Percentiles rank a stretch among this genome's conserved stretches.
Conservation (phyloP, 805 yeast species). For the Sungouiella thailandica region DNA sequence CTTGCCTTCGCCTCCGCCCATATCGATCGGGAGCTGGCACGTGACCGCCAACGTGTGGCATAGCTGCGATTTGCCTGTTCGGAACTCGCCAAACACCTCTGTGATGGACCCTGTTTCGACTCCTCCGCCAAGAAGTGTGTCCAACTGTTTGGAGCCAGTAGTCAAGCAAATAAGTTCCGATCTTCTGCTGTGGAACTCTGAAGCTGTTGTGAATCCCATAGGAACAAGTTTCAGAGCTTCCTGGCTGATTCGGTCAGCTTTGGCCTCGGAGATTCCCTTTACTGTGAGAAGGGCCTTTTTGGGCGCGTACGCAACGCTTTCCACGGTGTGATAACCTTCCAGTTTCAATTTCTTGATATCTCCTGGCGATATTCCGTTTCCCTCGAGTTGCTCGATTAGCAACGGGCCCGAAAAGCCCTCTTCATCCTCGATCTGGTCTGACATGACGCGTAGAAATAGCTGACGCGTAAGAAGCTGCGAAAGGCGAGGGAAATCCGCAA, state of each 20-base stretch:
- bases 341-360: constrained; percentile 80
- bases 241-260: constrained; percentile 77
- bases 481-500: too few species aligned
- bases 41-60: constrained; percentile 97
- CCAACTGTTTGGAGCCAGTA: constrained; percentile 92
- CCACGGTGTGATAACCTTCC: constrained; percentile 85
- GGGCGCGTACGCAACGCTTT: constrained; percentile 90
- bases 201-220: constrained; percentile 95
- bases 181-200: constrained; percentile 86
- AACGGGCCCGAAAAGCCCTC: constrained; percentile 55
- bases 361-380: constrained; percentile 77
- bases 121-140: constrained; percentile 92
- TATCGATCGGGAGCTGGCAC: constrained; percentile 91
- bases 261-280: constrained; percentile 92
- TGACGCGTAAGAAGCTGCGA: too few species aligned
- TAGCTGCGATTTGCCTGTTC: constrained; percentile 95
- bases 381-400: constrained; percentile 53
- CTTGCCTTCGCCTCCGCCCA: constrained; percentile 99
- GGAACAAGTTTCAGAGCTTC: constrained; percentile 89
- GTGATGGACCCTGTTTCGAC: constrained; percentile 96
- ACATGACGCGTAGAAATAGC: constrained; percentile 10
- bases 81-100: constrained; percentile 93
- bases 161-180: constrained; percentile 89
- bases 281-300: constrained; percentile 70
- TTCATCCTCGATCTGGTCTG: constrained; percentile 25